These are phyloP conservation scores for Teunomyces panamensis DNA, from an alignment of 805 yeast species.

Conservation along the genomic window DNA sequence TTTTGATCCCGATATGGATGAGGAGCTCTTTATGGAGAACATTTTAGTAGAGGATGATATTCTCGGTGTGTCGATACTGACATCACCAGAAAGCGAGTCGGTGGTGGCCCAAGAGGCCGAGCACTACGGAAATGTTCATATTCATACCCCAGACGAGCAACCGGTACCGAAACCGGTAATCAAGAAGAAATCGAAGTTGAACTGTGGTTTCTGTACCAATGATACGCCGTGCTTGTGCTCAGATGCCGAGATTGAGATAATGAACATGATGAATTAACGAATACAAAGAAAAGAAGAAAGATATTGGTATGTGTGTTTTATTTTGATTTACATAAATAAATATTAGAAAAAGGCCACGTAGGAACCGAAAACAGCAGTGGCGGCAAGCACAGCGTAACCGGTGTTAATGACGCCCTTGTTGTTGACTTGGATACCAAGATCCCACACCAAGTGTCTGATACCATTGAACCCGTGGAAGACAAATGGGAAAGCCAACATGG, in stretches of 20 bases:
- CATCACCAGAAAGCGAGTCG: neutral
- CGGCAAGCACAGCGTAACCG: conserved; percentile 79
- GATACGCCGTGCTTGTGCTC: conserved; percentile 42
- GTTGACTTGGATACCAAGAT: conserved; percentile 74
- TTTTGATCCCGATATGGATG: conserved; percentile 5
- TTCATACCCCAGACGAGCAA: conserved; percentile 7
- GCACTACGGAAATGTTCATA: conserved; percentile 11
- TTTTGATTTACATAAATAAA: neutral
- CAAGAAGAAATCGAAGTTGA: conserved; percentile 18
- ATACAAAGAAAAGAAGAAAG: neutral
- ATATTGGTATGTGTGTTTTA: neutral
- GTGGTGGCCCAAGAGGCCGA: conserved; percentile 7
- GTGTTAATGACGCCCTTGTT: conserved; percentile 88
- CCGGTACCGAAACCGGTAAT: conserved; percentile 2
- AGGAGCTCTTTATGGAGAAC: conserved; percentile 5
- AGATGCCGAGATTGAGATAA: conserved; percentile 30
- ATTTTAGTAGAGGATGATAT: conserved; percentile 7
- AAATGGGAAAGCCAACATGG: conserved; percentile 74
- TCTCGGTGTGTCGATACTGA: neutral
- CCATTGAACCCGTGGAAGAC: conserved; percentile 86
- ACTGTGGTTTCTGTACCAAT: conserved; percentile 37
- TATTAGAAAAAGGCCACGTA: conserved; percentile 46
- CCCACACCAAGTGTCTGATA: conserved; percentile 93
- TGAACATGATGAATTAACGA: conserved; percentile 1
- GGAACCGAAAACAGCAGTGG: conserved; percentile 56